Percentiles rank a stretch among this genome's conserved stretches.
Evolutionary conservation across 192 early-diverging fungal genomes (phyloP).

Genomic region (Phycomyces nitens): DNA sequence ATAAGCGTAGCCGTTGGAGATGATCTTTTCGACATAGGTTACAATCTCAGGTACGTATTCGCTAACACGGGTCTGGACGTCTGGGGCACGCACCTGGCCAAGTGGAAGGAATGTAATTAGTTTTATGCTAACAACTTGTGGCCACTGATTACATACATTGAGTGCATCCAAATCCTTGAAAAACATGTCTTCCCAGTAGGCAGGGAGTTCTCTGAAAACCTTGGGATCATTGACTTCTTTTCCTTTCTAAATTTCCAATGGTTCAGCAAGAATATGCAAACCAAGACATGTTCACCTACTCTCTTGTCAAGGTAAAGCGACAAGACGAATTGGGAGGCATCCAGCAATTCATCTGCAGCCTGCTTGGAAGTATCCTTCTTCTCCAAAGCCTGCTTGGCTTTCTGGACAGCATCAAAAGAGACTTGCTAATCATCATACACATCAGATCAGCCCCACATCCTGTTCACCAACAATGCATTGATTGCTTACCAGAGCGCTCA

Average conservation of each 20-base stretch:
- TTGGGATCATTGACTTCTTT: constrained; percentile 78
- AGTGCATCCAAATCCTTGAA: constrained; percentile 91
- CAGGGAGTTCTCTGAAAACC: constrained; percentile 89
- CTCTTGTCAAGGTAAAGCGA: constrained; percentile 51
- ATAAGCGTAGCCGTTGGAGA: constrained; percentile 94
- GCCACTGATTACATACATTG: constrained; percentile 61
- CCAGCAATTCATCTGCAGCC: constrained; percentile 45
- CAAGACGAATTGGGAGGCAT: constrained; percentile 49
- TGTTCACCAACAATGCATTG: neutral
- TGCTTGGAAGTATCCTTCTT: constrained; percentile 39
- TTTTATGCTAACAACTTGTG: too few relatives aligned
- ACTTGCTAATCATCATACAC: constrained; percentile 27
- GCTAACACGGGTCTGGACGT: constrained; percentile 89
- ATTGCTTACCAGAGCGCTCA: constrained; percentile 58
- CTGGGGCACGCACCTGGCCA: constrained; percentile 78
- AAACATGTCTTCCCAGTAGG: constrained; percentile 92
- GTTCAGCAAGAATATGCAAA: constrained; percentile 2
- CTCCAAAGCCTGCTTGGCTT: constrained; percentile 43
- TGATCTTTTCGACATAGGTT: constrained; percentile 84
- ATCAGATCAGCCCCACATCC: neutral
- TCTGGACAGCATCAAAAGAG: constrained; percentile 37
- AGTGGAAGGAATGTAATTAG: too few relatives aligned
- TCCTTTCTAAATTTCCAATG: constrained; percentile 39
- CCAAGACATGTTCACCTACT: constrained; percentile 22
- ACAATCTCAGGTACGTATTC: constrained; percentile 97